Percentiles rank a stretch among this genome's conserved stretches.
phyloP scores from a whole-genome alignment of 2,329 filamentous ascomycete genomes.

The Paramyrothecium roridum region DNA sequence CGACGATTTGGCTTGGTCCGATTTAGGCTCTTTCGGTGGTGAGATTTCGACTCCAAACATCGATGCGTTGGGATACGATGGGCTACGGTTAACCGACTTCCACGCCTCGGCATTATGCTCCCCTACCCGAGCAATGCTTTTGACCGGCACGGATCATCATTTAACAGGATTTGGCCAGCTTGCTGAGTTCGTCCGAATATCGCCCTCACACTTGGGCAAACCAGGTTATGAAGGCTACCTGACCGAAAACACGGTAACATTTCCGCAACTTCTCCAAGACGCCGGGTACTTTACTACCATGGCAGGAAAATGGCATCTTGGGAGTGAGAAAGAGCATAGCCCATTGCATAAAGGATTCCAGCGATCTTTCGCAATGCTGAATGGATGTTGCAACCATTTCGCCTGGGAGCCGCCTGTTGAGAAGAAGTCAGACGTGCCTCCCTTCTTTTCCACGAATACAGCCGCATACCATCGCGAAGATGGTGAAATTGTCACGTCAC shows the following conservation, averaged over 20 bases:
- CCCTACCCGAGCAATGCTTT: conserved; percentile 61
- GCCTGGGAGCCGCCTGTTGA: conserved; percentile 17
- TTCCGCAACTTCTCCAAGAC: conserved; percentile 54
- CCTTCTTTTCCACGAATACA: too few species aligned
- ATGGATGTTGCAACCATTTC: conserved; percentile 54
- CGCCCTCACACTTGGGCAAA: conserved; percentile 5
- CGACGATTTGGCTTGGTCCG: conserved; percentile 52
- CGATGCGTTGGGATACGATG: conserved; percentile 45
- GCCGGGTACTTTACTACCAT: conserved; percentile 55
- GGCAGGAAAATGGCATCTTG: conserved; percentile 42
- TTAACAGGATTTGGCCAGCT: conserved; percentile 24
- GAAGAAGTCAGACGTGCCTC: too few species aligned
- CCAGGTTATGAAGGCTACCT: conserved; percentile 47
- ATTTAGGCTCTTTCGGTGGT: conserved; percentile 56
- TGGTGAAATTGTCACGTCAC: conserved; percentile 1
- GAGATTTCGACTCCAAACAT: conserved; percentile 60
- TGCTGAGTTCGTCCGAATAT: conserved; percentile 37
- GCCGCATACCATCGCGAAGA: too few species aligned
- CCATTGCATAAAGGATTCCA: conserved; percentile 57
- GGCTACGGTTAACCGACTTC: conserved; percentile 60
- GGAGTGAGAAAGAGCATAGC: conserved; percentile 21
- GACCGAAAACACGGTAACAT: conserved; percentile 49
- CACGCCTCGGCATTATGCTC: conserved; percentile 62
- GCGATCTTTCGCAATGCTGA: conserved; percentile 55
- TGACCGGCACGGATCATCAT: conserved; percentile 49